Evolutionary conservation across 805 yeast genomes (phyloP).

Genomic region (Maudiozyma bulderi): DNA sequence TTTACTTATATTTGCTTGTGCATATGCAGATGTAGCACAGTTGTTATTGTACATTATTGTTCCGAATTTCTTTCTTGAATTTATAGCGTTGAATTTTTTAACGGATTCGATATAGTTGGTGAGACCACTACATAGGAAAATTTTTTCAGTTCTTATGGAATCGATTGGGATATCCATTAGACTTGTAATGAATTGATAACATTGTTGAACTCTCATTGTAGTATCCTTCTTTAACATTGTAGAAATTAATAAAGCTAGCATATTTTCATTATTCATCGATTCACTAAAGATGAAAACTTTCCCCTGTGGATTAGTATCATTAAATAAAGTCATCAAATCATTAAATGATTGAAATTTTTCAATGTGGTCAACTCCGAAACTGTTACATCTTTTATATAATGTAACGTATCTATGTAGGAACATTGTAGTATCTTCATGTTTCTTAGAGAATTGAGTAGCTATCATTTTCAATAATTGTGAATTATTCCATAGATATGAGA

Average conservation of each 20-base stretch:
- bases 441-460: neutral
- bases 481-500: slow-evolving; percentile 6
- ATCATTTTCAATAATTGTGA: slow-evolving; percentile 3
- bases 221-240: slow-evolving; percentile 20
- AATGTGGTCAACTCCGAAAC: slow-evolving; percentile 10
- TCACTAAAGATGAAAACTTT: slow-evolving; percentile 18
- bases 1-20: neutral
- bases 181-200: slow-evolving; percentile 22
- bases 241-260: slow-evolving; percentile 20
- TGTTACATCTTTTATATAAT: slow-evolving; percentile 5
- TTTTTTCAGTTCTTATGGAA: slow-evolving; percentile 11
- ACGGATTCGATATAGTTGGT: slow-evolving; percentile 17
- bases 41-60: neutral
- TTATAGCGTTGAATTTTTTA: slow-evolving; percentile 9
- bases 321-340: slow-evolving; percentile 22
- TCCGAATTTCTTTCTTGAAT: neutral
- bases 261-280: slow-evolving; percentile 21
- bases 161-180: slow-evolving; percentile 12
- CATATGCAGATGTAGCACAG: neutral
- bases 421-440: neutral
- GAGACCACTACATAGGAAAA: slow-evolving; percentile 19
- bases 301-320: slow-evolving; percentile 5
- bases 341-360: slow-evolving; percentile 20
- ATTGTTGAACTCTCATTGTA: slow-evolving; percentile 16
- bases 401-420: slow-evolving; percentile 7